A percentile compares a stretch with the other conserved stretches of the same genome.
These are phyloP conservation scores for Arthrobotrys sinensis DNA, from an alignment of 2,329 filamentous ascomycete genomes.

Conservation along the genomic window DNA sequence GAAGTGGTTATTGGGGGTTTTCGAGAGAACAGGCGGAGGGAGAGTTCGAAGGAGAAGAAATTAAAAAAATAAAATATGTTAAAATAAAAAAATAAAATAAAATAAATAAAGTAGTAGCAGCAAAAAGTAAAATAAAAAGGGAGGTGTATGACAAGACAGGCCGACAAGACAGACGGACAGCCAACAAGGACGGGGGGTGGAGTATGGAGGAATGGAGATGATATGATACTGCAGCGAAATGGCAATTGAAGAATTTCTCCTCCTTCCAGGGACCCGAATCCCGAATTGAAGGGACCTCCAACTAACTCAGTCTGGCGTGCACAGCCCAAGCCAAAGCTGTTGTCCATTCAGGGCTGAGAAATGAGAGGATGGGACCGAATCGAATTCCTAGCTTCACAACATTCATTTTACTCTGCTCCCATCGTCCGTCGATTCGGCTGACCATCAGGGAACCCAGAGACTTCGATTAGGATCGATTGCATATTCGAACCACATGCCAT, in stretches of 20 bases:
- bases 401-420: constrained; percentile 11
- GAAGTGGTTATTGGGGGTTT: neutral
- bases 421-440: neutral
- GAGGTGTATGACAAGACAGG: constrained; percentile 14
- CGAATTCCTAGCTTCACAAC: constrained; percentile 7
- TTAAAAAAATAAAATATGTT: constrained; percentile 31
- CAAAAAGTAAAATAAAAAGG: constrained; percentile 3
- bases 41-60: constrained; percentile 14
- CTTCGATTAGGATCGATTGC: neutral
- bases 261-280: constrained; percentile 8
- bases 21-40: neutral
- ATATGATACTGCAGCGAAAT: constrained; percentile 16
- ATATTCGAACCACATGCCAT: neutral
- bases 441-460: neutral
- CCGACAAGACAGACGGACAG: neutral
- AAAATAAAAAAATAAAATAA: constrained; percentile 25
- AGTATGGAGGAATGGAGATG: constrained; percentile 26
- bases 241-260: constrained; percentile 19
- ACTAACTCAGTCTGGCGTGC: constrained; percentile 11
- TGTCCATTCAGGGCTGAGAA: constrained; percentile 18
- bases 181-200: constrained; percentile 2
- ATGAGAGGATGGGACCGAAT: constrained; percentile 17
- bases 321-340: constrained; percentile 4
- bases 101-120: constrained; percentile 7
- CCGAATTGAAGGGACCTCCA: constrained; percentile 18